Conservation (phyloP, 257 asterid species). For the Eucommia ulmoides region DNA sequence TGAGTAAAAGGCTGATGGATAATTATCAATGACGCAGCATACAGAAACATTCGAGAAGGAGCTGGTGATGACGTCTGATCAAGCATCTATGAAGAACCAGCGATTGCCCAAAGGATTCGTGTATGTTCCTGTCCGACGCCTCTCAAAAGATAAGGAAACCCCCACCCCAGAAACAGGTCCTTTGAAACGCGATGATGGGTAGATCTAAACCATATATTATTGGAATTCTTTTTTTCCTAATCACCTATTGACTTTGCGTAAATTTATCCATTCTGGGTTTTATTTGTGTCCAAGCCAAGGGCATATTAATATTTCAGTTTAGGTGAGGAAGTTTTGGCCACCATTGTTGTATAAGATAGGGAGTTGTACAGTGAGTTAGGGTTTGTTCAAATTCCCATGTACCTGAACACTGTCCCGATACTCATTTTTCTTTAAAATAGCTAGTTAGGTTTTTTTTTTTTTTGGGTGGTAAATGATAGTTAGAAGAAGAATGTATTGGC, state of each 20-base stretch:
- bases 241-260: conserved; percentile 8
- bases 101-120: conserved; percentile 83
- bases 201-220: conserved; percentile 4
- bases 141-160: conserved; percentile 61
- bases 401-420: conserved; percentile 22
- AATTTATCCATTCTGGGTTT: conserved; percentile 5
- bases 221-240: conserved; percentile 1
- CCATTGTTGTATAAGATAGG: conserved; percentile 26
- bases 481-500: conserved; percentile 14
- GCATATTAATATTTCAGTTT: conserved; percentile 7
- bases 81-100: conserved; percentile 81
- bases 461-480: conserved; percentile 32
- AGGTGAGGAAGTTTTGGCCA: conserved; percentile 13
- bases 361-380: conserved; percentile 25
- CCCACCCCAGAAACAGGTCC: conserved; percentile 37
- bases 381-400: conserved; percentile 34
- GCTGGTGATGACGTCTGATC: conserved; percentile 87
- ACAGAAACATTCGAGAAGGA: conserved; percentile 73
- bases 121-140: conserved; percentile 64
- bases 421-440: conserved; percentile 2
- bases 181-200: conserved; percentile 32
- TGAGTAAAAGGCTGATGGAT: too few relatives aligned
- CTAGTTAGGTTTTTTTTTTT: conserved; percentile 1
- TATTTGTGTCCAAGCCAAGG: background rate
- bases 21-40: conserved; percentile 27